These are phyloP conservation scores for Arabidopsis arenosa DNA, from an alignment of 345 rosid species.

Conservation along the genomic window DNA sequence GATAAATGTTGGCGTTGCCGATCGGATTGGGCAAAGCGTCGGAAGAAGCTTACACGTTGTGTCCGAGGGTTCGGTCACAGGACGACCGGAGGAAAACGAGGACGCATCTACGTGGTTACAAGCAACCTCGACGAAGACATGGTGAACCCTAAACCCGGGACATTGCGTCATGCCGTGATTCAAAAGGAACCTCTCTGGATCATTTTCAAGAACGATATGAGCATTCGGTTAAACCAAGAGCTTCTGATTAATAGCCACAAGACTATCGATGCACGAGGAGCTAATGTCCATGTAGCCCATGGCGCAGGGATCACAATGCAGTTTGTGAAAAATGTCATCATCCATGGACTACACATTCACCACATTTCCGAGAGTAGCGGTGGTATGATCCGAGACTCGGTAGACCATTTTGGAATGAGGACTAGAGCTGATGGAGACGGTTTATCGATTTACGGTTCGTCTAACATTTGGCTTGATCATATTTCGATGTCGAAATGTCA, in stretches of 20 bases:
- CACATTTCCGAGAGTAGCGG: constrained; percentile 54
- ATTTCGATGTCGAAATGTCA: constrained; percentile 64
- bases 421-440: constrained; percentile 83
- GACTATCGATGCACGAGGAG: constrained; percentile 87
- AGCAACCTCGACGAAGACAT: constrained; percentile 59
- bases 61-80: constrained; percentile 70
- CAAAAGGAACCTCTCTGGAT: constrained; percentile 70
- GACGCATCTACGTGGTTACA: constrained; percentile 63
- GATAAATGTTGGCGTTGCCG: constrained; percentile 90
- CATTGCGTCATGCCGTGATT: constrained; percentile 66
- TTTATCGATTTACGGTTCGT: constrained; percentile 65
- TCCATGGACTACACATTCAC: constrained; percentile 71
- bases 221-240: constrained; percentile 66
- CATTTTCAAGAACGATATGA: constrained; percentile 63
- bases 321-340: constrained; percentile 61
- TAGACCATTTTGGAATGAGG: constrained; percentile 65
- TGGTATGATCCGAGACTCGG: constrained; percentile 66
- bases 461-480: constrained; percentile 80
- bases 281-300: constrained; percentile 56
- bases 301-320: constrained; percentile 78
- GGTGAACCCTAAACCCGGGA: constrained; percentile 66
- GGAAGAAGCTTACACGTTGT: constrained; percentile 62
- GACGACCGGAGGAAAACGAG: constrained; percentile 68
- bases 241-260: constrained; percentile 65
- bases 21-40: constrained; percentile 60